Evolutionary conservation across 345 rosid species (phyloP).

Genomic region (Citrus sinensis): DNA sequence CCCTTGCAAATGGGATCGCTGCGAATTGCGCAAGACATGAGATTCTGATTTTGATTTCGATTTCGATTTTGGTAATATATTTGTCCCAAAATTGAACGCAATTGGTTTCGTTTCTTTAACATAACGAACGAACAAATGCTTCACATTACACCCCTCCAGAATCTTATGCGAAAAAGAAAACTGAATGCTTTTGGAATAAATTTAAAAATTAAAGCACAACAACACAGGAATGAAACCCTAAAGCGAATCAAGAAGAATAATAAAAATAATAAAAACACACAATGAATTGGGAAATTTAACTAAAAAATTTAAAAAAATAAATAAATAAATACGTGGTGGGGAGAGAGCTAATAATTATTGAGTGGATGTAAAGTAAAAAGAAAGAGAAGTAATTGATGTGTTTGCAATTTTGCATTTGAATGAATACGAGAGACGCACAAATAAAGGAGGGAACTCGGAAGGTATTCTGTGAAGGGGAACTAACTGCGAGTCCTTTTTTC

Average conservation of each 20-base stretch:
- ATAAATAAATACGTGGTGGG: neutral
- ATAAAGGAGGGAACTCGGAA: no score
- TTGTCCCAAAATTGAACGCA: slow-evolving; percentile 25
- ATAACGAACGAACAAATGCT: slow-evolving; percentile 40
- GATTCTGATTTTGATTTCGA: neutral
- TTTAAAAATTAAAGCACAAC: no score
- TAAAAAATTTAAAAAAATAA: neutral
- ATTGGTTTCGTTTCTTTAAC: slow-evolving; percentile 37
- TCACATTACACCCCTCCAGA: slow-evolving; percentile 44
- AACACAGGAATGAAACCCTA: neutral
- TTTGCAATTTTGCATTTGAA: no score
- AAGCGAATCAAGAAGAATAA: neutral
- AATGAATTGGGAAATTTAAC: neutral
- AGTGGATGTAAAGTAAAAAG: neutral
- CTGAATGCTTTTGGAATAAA: no score
- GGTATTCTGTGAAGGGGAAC: no score
- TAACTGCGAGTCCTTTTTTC: no score
- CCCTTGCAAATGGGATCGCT: slow-evolving; percentile 16
- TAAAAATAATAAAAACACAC: neutral
- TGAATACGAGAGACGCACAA: no score
- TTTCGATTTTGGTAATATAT: slow-evolving; percentile 10
- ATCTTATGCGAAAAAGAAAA: neutral
- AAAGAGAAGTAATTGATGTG: neutral
- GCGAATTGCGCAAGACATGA: slow-evolving; percentile 22
- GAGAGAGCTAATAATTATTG: neutral